Evolutionary conservation across 176 grass and related monocot genomes (phyloP), one percentile per base, ranked within the genome.

Genomic region (Oryza glumipatula): DNA sequence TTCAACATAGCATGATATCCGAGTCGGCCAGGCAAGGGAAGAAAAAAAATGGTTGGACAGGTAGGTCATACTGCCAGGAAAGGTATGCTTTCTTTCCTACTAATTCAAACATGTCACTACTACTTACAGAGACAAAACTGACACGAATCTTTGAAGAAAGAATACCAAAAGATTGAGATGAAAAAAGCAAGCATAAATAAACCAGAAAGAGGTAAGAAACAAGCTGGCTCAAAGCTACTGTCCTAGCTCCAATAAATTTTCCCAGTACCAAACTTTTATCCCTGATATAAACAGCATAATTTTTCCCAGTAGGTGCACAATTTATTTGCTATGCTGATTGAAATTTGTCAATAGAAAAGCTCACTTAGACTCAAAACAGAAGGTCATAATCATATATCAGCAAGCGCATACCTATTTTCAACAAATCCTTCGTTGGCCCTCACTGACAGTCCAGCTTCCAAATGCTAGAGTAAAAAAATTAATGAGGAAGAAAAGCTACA

Each of bases 391-490:
- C 9, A 79, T 36, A 36, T 36, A 32, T 32, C 30, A 32, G 0
- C 30, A 32, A 85, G 41, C 0, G 2, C 47, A 51, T 92, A 95
- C 96, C 89, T 92, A 74, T 90, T 95, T 82, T 89, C 54, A 64
- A 87, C 83, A 87, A 99, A 99, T 76, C 93, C 91, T 73, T 96
- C 93, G 81, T 92, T 89, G 33, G 80, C 88, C 81, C 81, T 96
- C 60, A 98, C 80, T 72, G 91, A 90, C 35, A 96, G 76, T 58
- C 93, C 96, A 61, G 93, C 89, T 84, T 99, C 96, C 68, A 90
- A 74, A 96, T 96, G 93, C 96, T 99, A 69, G 89, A 93, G 35
- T 78, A 52, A 48, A 23, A 80, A 46, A 65, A 78, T 54, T 35
- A 60, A 14, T 35, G 71, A 82, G 35, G 72, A 19, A 8, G 2